These are phyloP conservation scores for Mimosa pudica DNA, from an alignment of 306 rosid species.

Conservation along the genomic window DNA sequence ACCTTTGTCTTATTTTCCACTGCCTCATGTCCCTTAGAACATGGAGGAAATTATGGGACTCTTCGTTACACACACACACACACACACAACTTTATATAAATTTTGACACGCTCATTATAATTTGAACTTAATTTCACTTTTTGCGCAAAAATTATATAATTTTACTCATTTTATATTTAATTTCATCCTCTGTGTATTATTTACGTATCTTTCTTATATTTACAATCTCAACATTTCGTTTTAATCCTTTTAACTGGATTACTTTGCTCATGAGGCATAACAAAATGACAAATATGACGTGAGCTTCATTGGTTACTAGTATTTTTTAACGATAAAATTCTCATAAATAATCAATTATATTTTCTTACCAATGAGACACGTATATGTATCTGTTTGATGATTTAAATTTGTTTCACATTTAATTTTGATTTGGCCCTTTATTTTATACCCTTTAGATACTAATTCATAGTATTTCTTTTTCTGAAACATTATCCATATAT, in stretches of 20 bases:
- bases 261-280: neutral
- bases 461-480: neutral
- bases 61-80: constrained; percentile 36
- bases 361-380: neutral
- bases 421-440: neutral
- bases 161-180: neutral
- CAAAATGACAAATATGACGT: neutral
- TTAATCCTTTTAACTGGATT: neutral
- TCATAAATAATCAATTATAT: too few species aligned
- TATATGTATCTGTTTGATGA: too few species aligned
- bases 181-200: neutral
- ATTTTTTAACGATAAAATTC: neutral
- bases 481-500: neutral
- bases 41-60: constrained; percentile 88
- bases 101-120: neutral
- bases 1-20: constrained; percentile 56
- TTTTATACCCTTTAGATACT: neutral
- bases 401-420: neutral
- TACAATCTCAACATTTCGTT: neutral
- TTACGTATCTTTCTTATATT: neutral
- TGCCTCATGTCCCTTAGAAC: constrained; percentile 74
- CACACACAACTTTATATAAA: too few species aligned
- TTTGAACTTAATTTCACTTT: neutral
- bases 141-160: neutral
- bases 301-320: neutral